phyloP scores from a whole-genome alignment of 2,329 filamentous ascomycete genomes.

The Penicillium vulpinum region DNA sequence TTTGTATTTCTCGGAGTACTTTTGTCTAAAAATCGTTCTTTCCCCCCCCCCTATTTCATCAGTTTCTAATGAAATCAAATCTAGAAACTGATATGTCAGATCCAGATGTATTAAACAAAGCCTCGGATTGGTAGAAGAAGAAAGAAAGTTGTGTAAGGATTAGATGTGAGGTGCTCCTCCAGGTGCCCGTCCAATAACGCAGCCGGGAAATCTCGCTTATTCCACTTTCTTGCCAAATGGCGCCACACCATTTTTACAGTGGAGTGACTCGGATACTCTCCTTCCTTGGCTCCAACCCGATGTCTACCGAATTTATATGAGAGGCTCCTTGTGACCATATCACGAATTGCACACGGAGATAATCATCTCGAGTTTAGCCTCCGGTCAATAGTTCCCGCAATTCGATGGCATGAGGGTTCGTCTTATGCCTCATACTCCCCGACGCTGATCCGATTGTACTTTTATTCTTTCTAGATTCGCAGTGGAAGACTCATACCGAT shows the following conservation, averaged over 20 bases:
- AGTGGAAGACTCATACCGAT: no score
- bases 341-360: slow-evolving; percentile 12
- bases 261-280: slow-evolving; percentile 24
- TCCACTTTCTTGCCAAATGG: background rate
- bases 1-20: no score
- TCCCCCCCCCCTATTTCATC: no score
- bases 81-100: background rate
- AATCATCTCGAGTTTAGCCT: background rate
- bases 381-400: slow-evolving; percentile 9
- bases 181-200: slow-evolving; percentile 10
- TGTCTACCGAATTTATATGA: slow-evolving; percentile 13
- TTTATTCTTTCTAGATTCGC: background rate
- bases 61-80: background rate
- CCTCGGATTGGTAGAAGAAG: background rate
- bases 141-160: background rate
- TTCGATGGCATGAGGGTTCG: slow-evolving; percentile 2
- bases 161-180: background rate
- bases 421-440: slow-evolving; percentile 3
- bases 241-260: slow-evolving; percentile 11
- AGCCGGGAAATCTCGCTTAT: slow-evolving; percentile 15
- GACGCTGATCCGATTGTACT: background rate
- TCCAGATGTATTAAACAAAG: background rate
- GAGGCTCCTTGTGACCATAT: slow-evolving; percentile 13
- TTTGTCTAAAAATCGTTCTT: no score
- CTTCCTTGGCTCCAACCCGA: slow-evolving; percentile 12